Conservation (phyloP, 2,329 filamentous ascomycete species). For the Ascochyta koolunga region DNA sequence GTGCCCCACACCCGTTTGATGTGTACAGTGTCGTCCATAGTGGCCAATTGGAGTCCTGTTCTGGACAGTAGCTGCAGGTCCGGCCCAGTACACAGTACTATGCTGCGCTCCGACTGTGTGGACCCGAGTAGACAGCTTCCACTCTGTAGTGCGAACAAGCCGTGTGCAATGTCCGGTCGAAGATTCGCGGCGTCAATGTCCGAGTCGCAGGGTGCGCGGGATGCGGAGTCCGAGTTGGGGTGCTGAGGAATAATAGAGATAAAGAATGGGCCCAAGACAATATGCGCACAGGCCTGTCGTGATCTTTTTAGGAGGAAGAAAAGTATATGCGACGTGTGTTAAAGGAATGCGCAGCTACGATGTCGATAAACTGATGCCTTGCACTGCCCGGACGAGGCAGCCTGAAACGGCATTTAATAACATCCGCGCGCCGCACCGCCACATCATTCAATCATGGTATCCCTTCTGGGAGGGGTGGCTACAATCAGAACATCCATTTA, state of each 20-base stretch:
- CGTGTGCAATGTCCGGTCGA: slow-evolving; percentile 6
- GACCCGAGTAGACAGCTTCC: slow-evolving; percentile 1
- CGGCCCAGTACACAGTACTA: slow-evolving; percentile 5
- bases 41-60: neutral
- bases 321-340: neutral
- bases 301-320: neutral
- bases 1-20: neutral
- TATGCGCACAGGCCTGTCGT: neutral
- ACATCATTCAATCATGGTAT: neutral
- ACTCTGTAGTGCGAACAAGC: neutral
- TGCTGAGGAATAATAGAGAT: neutral
- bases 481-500: neutral
- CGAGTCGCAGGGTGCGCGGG: neutral
- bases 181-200: slow-evolving; percentile 6
- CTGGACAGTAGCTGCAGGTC: slow-evolving; percentile 7
- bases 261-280: neutral
- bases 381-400: slow-evolving; percentile 13
- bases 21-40: slow-evolving; percentile 3
- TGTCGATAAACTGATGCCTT: slow-evolving; percentile 16
- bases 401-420: slow-evolving; percentile 10
- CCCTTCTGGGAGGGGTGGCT: neutral
- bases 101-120: slow-evolving; percentile 1
- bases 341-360: neutral
- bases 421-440: slow-evolving; percentile 5
- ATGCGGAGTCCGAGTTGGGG: neutral